Evolutionary conservation across 108 stramenopile genomes (phyloP).

Genomic region (Schizochytrium sp.): DNA sequence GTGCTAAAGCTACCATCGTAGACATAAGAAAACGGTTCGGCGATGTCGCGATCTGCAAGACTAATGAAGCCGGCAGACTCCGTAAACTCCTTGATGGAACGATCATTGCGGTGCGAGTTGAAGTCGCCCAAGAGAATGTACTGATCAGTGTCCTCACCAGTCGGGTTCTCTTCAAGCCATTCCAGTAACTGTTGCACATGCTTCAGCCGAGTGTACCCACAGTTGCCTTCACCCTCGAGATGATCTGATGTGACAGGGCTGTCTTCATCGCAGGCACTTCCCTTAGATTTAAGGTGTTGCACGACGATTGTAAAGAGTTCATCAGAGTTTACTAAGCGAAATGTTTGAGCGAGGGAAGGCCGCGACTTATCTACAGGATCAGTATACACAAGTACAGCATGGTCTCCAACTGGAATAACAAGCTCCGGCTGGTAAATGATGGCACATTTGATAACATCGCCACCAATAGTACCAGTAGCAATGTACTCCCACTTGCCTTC

Average conservation of each 20-base stretch:
- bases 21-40: constrained; percentile 31
- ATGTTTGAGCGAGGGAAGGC: constrained; percentile 9
- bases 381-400: background rate
- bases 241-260: background rate
- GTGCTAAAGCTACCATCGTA: constrained; percentile 38
- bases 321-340: background rate
- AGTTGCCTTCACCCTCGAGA: constrained; percentile 29
- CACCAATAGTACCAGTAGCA: constrained; percentile 9
- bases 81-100: constrained; percentile 26
- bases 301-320: constrained; percentile 9
- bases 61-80: background rate
- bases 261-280: constrained; percentile 49
- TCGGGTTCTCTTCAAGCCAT: background rate
- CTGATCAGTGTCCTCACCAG: background rate
- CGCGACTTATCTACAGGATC: constrained; percentile 48
- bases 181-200: constrained; percentile 28
- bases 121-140: constrained; percentile 53
- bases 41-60: constrained; percentile 47
- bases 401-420: constrained; percentile 13
- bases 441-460: constrained; percentile 42
- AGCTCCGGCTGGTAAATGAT: constrained; percentile 59
- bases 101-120: constrained; percentile 27
- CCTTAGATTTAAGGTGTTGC: constrained; percentile 47
- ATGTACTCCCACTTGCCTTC: constrained; percentile 30
- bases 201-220: constrained; percentile 43